These are phyloP conservation scores for Astraeus odoratus DNA, from an alignment of 768 basidiomycete genomes.

Conservation along the genomic window DNA sequence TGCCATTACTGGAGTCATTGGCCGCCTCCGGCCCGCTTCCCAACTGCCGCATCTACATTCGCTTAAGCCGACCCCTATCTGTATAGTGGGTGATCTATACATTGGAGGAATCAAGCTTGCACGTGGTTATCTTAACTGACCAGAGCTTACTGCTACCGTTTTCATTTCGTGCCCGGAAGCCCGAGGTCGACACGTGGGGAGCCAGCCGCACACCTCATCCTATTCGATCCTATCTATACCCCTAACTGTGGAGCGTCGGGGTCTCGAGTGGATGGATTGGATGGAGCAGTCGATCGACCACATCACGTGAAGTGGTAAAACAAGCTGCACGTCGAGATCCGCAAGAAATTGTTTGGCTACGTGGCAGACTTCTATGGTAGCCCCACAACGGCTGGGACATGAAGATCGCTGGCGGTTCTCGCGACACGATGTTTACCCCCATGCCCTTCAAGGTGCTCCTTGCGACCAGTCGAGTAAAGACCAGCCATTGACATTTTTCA, in stretches of 20 bases:
- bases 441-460: no score
- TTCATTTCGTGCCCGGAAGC: constrained; percentile 26
- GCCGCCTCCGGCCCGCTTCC: constrained; percentile 27
- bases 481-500: no score
- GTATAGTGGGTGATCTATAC: constrained; percentile 18
- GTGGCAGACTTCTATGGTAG: constrained; percentile 21
- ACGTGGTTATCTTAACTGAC: constrained; percentile 19
- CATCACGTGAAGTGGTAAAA: constrained; percentile 23
- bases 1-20: constrained; percentile 19
- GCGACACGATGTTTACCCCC: no score
- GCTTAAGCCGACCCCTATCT: constrained; percentile 19
- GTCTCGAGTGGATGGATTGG: constrained; percentile 26
- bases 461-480: no score
- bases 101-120: constrained; percentile 20
- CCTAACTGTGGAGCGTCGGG: constrained; percentile 19
- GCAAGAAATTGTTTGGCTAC: constrained; percentile 28
- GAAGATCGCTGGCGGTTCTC: no score
- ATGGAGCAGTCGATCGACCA: constrained; percentile 23
- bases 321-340: constrained; percentile 24
- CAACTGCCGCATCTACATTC: constrained; percentile 18
- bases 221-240: constrained; percentile 26
- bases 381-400: constrained; percentile 15
- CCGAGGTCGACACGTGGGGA: no score
- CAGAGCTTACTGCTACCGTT: constrained; percentile 19
- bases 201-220: no score